Base-by-base conservation (phyloP, 177 flowering plant genomes). In the Vitis hybrid region DNA sequence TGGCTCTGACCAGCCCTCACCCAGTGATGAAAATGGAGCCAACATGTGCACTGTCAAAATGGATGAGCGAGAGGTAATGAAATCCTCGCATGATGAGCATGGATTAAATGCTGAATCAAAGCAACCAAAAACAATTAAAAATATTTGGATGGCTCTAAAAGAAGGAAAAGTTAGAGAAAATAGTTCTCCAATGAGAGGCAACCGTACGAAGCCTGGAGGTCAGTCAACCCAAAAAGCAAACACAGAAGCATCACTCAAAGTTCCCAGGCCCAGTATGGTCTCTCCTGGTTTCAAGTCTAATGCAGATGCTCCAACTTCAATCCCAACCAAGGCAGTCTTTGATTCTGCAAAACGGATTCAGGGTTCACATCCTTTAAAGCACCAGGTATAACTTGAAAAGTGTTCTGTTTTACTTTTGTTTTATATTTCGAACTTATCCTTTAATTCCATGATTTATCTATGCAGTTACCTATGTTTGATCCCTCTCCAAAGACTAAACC, bases 161-260 rank as follows among this genome's bases (percentile, higher is more conserved):
- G 98, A 89, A 79, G 97, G 90, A 5, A 93, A 82, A 81, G 78
- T 51, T 65, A 85, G 95, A 81, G 98, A 92, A 75, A 81, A 73
- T 72, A 80, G 87, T 79, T 93, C 99, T 10, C 97, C 99, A 16
- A 68, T 96, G 84, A 86, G 94, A 89, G 81, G 86, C 49, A 85
- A 72, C 73, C 88, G 87, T 29, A 11, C 70, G 62, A 93, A 84
- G 81, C 77, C 65, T 56, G 81, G 76, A 60, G 81, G 78, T 78
- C 66, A 61, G 11, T 66, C 80, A 33, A 77, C 62, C 66, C 91
- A 79, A 71, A 93, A 79, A 75, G 63, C 70, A 58, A 80, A 77
- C 67, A 12, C 70, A 11, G 99, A 95, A 72, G 78, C 87, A 66
- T 75, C 78, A 11, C 84, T 84, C 15, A 90, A 83, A 83, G 65